These are phyloP conservation scores for Myriangium duriaei DNA, from an alignment of 2,329 filamentous ascomycete genomes.

Conservation along the genomic window DNA sequence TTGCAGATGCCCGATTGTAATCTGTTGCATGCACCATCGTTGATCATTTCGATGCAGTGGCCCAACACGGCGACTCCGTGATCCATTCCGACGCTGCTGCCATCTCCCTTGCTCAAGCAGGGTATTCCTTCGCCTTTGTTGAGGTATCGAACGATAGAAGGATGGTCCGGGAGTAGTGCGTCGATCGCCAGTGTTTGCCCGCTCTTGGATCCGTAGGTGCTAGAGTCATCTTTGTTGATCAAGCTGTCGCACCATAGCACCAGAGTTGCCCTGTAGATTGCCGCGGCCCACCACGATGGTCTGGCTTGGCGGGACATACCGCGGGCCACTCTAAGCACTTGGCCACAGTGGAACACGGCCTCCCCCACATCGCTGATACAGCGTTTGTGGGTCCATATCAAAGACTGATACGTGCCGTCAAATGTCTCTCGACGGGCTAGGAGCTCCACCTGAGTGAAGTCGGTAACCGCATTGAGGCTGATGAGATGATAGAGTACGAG, in stretches of 20 bases:
- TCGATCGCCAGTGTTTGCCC: slow-evolving; percentile 39
- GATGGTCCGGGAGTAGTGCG: slow-evolving; percentile 38
- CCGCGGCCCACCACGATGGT: slow-evolving; percentile 59
- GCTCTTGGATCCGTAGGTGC: slow-evolving; percentile 22
- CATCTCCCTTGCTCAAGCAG: slow-evolving; percentile 39
- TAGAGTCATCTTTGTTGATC: slow-evolving; percentile 35
- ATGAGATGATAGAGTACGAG: slow-evolving; percentile 60
- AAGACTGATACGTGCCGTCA: slow-evolving; percentile 43
- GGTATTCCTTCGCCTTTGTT: slow-evolving; percentile 42
- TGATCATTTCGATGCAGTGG: slow-evolving; percentile 41
- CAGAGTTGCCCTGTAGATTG: slow-evolving; percentile 53
- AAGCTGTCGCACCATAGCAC: slow-evolving; percentile 52
- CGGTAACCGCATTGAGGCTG: slow-evolving; percentile 54
- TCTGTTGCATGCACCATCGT: slow-evolving; percentile 39
- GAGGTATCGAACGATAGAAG: slow-evolving; percentile 38
- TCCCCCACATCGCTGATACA: slow-evolving; percentile 53
- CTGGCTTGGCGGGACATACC: slow-evolving; percentile 48
- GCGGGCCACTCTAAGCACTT: slow-evolving; percentile 49
- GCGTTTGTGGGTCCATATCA: slow-evolving; percentile 44
- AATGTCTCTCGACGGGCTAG: slow-evolving; percentile 50
- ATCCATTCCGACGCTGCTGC: slow-evolving; percentile 34
- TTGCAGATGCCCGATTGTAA: slow-evolving; percentile 43
- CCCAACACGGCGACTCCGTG: slow-evolving; percentile 37
- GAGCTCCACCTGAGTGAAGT: slow-evolving; percentile 54
- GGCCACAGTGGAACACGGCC: slow-evolving; percentile 54